These are phyloP conservation scores for Helotiales sp. DNA, from an alignment of 2,329 filamentous ascomycete species.

Conservation along the genomic window DNA sequence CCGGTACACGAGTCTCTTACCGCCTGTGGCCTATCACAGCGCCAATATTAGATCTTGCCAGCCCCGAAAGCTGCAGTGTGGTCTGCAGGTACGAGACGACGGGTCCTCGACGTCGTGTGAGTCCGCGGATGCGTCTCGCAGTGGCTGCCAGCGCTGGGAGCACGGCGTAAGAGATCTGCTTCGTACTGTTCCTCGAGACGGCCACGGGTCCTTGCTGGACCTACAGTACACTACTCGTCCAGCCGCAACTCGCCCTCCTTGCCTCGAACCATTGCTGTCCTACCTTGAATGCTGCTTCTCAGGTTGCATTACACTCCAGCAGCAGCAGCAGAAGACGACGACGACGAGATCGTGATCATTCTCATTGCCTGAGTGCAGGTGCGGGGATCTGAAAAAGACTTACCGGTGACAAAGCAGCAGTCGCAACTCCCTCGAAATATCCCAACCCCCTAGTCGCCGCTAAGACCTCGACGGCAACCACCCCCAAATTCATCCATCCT, in stretches of 20 bases:
- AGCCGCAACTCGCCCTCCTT: not conserved
- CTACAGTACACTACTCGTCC: not conserved
- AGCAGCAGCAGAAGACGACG: not conserved
- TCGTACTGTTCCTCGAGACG: no score
- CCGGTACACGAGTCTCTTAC: not conserved
- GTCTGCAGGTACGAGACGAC: not conserved
- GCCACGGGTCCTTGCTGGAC: not conserved
- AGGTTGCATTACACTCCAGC: not conserved
- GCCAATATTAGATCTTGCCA: not conserved
- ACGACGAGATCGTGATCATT: no score
- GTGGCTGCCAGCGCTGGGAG: not conserved
- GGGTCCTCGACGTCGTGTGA: not conserved
- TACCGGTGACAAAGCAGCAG: not conserved
- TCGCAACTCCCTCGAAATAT: not conserved
- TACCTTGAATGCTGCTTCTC: not conserved
- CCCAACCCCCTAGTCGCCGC: not conserved
- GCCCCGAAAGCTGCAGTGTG: not conserved
- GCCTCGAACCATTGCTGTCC: not conserved
- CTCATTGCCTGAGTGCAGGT: not conserved
- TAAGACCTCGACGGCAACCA: not conserved
- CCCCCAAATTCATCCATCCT: not conserved
- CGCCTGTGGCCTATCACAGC: slow-evolving; percentile 2
- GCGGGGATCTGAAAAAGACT: not conserved
- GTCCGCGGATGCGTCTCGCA: not conserved
- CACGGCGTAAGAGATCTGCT: not conserved